Percentiles rank a stretch among this genome's conserved stretches.
Conservation (phyloP, 345 rosid genomes). For the Populus alba region DNA sequence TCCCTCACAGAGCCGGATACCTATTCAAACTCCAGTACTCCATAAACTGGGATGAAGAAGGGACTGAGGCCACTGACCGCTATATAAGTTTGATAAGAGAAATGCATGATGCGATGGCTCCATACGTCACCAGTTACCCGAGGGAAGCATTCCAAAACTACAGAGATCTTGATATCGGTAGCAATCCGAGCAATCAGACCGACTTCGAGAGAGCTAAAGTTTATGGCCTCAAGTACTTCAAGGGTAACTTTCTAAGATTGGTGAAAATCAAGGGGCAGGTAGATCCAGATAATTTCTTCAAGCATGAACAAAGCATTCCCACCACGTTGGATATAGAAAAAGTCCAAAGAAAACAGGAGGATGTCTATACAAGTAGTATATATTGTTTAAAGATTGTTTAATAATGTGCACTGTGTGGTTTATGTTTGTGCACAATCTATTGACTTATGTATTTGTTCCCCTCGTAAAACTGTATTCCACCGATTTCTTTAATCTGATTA, state of each 20-base stretch:
- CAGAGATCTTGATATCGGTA: slow-evolving; percentile 4
- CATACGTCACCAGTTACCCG: background rate
- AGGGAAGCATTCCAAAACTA: slow-evolving; percentile 4
- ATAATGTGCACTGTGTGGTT: background rate
- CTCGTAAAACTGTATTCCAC: background rate
- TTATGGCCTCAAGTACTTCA: background rate
- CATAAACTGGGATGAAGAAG: slow-evolving; percentile 1
- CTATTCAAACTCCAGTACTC: slow-evolving; percentile 12
- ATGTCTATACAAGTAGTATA: background rate
- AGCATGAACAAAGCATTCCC: background rate
- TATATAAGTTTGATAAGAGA: background rate
- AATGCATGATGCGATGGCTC: slow-evolving; percentile 3
- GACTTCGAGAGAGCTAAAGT: background rate
- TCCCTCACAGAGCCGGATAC: slow-evolving; percentile 16
- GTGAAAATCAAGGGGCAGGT: background rate
- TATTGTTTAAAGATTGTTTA: background rate
- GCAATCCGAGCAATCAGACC: background rate
- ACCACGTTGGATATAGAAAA: background rate
- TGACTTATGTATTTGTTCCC: background rate
- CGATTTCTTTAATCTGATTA: background rate
- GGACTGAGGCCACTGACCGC: background rate
- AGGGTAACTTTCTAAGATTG: background rate
- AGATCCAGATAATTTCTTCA: background rate
- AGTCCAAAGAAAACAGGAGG: background rate
- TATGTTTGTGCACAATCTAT: background rate